Evolutionary conservation across 768 basidiomycete genomes (phyloP).

Genomic region (Hericium erinaceus): DNA sequence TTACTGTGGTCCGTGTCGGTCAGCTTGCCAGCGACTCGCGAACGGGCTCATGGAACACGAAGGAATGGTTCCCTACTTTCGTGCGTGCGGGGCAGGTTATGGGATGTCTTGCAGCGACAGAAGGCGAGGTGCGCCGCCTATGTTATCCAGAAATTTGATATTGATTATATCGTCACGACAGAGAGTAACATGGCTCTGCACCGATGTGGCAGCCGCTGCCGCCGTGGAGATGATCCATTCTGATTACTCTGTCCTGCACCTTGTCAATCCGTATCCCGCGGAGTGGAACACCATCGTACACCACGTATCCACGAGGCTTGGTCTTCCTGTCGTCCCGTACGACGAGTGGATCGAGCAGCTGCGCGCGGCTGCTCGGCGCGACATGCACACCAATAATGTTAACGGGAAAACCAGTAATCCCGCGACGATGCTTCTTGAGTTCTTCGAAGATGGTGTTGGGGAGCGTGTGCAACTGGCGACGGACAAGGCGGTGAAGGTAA

Average conservation of each 20-base stretch:
- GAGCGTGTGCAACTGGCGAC: background rate
- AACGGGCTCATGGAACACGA: background rate
- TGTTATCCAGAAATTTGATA: background rate
- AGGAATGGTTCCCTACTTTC: slow-evolving; percentile 1
- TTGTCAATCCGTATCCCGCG: slow-evolving; percentile 7
- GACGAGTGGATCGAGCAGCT: slow-evolving; percentile 2
- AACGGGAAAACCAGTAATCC: background rate
- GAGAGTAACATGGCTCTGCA: slow-evolving; percentile 8
- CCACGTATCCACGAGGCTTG: background rate
- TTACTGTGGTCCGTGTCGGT: background rate
- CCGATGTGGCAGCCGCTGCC: slow-evolving; percentile 9
- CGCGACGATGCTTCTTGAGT: background rate
- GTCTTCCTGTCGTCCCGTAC: slow-evolving; percentile 4
- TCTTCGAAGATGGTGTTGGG: background rate
- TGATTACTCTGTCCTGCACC: background rate
- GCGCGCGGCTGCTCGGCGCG: background rate
- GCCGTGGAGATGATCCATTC: slow-evolving; percentile 4
- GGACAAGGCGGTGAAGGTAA: background rate
- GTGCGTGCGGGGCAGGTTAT: background rate
- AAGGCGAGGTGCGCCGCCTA: background rate
- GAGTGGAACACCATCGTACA: background rate
- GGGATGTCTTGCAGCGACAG: background rate
- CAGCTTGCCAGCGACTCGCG: background rate
- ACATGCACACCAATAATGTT: background rate
- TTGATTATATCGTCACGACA: background rate